These are phyloP conservation scores for Cytauxzoon felis DNA, from an alignment of 169 alveolate species.

Conservation along the genomic window DNA sequence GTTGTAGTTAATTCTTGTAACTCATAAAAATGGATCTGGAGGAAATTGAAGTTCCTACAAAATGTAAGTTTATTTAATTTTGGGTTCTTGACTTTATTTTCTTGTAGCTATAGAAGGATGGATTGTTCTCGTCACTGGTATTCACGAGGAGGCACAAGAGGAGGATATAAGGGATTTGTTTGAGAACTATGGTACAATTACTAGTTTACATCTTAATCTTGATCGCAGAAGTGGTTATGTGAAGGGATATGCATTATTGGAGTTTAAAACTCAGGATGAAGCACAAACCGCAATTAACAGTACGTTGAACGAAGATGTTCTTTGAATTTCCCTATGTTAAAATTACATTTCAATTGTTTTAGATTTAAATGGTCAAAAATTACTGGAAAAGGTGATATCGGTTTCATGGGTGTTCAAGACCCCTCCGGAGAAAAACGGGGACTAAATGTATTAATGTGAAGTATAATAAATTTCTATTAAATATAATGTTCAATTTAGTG, in stretches of 20 bases:
- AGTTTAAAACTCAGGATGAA: constrained; percentile 74
- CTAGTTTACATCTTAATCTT: constrained; percentile 86
- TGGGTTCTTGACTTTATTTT: not conserved
- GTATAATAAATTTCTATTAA: no score
- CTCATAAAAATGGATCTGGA: no score
- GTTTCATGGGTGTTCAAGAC: constrained; percentile 54
- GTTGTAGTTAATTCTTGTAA: no score
- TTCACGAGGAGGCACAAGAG: constrained; percentile 89
- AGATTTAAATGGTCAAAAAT: constrained; percentile 53
- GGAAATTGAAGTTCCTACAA: constrained; percentile 49
- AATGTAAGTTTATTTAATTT: constrained; percentile 17
- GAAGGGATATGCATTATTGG: constrained; percentile 88
- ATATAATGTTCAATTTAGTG: no score
- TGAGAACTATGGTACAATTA: constrained; percentile 84
- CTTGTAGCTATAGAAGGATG: constrained; percentile 87
- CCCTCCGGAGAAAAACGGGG: not conserved
- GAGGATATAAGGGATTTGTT: constrained; percentile 87
- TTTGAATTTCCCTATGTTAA: not conserved
- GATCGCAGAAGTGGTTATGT: constrained; percentile 91
- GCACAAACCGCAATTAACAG: constrained; percentile 82
- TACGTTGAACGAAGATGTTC: constrained; percentile 3
- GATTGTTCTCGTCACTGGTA: constrained; percentile 82
- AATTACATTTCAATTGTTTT: constrained; percentile 1
- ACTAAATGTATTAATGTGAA: no score
- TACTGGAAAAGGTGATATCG: constrained; percentile 34